Evolutionary conservation across 108 stramenopile genomes (phyloP).

Genomic region (Parietichytrium sp.): DNA sequence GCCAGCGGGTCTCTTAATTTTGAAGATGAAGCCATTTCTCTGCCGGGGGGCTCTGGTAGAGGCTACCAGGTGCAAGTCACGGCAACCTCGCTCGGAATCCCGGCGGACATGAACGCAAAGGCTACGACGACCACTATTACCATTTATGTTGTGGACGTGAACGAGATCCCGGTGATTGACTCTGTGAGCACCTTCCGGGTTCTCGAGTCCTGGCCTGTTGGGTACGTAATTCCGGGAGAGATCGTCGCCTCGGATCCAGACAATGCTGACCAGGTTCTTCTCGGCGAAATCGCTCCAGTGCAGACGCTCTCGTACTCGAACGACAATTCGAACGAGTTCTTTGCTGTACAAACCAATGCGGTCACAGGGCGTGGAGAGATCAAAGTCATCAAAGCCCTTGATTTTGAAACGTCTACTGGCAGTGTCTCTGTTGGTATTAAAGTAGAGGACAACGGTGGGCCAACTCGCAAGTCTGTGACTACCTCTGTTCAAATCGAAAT

Average conservation of each 20-base stretch:
- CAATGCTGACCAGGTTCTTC: neutral
- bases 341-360: neutral
- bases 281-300: neutral
- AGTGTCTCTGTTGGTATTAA: neutral
- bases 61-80: neutral
- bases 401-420: too few relatives aligned
- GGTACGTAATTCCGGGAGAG: neutral
- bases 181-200: neutral
- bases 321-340: neutral
- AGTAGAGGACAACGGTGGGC: constrained; percentile 22
- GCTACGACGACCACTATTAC: neutral
- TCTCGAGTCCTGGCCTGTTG: constrained; percentile 9
- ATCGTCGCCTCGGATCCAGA: constrained; percentile 8
- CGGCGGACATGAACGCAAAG: neutral
- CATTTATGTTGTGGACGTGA: constrained; percentile 20
- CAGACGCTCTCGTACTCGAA: constrained; percentile 20
- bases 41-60: neutral
- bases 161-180: constrained; percentile 30
- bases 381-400: neutral
- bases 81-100: neutral
- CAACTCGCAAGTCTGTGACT: neutral
- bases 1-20: constrained; percentile 27
- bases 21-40: neutral
- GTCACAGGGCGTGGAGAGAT: neutral
- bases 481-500: neutral